Evolutionary conservation across 140 eudicot species (phyloP), one percentile per base, ranked within the genome.

Genomic region (Ambrosia hybrid): DNA sequence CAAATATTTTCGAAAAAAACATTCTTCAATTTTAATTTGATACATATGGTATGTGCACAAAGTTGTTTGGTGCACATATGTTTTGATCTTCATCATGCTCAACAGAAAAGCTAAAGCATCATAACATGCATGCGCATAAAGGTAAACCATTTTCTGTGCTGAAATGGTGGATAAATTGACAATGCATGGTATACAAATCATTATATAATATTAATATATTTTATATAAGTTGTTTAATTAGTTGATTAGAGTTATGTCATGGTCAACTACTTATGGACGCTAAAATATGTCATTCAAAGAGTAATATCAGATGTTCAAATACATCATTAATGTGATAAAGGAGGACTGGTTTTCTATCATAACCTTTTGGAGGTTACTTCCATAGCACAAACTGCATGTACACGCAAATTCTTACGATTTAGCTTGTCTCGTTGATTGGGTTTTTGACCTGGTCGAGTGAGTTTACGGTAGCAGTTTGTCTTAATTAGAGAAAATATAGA

Each of bases 51-150:
- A 21, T 26, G 15, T 12, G 21, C 3, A 34, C 4, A 61, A 61
- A 61, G 48, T 13, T 61, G 21, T 61, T 36, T 36, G 68, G 11
- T 62, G 67, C 67, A 61, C 48, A 36, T 36, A 37, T 36, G 48
- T 61, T 34, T 36, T 7, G 49, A 34, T 59, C 12, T 62, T 62
- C 68, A 62, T 62, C 26, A 62, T 37, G 48, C 45, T 38, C 68
- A 11, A 62, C 68, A 62, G 12, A 62, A 62, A 62, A 62, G 68
- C 49, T 36, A 62, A 62, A 62, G 68, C 68, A 62, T 62, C 68
- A 62, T 62, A 37, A 37, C 33, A 62, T 62, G 68, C 68, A 62
- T 62, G 68, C 68, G 68, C 21, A 62, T 62, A 62, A 62, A 62
- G 67, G 68, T 62, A 62, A 36, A 4, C 26, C 68, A 37, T 36